Evolutionary conservation across 192 early-diverging fungal species (phyloP).

Genomic region (Pilaira anomala): DNA sequence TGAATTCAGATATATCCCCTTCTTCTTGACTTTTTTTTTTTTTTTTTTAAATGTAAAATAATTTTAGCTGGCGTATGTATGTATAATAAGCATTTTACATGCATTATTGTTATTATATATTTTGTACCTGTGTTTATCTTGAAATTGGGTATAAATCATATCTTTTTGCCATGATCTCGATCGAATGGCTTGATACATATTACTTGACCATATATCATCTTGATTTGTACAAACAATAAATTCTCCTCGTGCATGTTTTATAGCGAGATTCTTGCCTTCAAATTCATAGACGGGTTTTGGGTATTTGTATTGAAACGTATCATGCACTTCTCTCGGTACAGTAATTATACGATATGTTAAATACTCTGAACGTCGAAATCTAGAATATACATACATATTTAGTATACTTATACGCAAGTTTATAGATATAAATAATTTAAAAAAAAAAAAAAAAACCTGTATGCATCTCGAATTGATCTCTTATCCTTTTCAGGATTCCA

Average conservation of each 20-base stretch:
- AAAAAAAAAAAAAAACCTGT: neutral
- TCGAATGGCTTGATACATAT: constrained; percentile 29
- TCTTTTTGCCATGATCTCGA: constrained; percentile 23
- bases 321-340: constrained; percentile 28
- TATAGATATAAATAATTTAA: too few species aligned
- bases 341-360: constrained; percentile 33
- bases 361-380: constrained; percentile 30
- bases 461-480: constrained; percentile 20
- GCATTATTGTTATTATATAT: neutral
- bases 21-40: too few species aligned
- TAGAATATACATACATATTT: constrained; percentile 6
- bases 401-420: neutral
- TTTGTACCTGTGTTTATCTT: constrained; percentile 22
- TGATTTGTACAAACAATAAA: constrained; percentile 36
- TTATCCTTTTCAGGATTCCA: constrained; percentile 29
- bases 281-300: constrained; percentile 21
- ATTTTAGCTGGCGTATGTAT: too few species aligned
- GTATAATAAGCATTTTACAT: too few species aligned
- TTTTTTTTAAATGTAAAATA: neutral
- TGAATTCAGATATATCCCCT: neutral
- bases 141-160: constrained; percentile 30
- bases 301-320: constrained; percentile 8
- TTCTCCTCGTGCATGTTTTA: constrained; percentile 32
- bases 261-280: constrained; percentile 37
- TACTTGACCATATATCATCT: constrained; percentile 34